Base-by-base conservation (phyloP, 306 rosid genomes). In the Rosa lucieae region DNA sequence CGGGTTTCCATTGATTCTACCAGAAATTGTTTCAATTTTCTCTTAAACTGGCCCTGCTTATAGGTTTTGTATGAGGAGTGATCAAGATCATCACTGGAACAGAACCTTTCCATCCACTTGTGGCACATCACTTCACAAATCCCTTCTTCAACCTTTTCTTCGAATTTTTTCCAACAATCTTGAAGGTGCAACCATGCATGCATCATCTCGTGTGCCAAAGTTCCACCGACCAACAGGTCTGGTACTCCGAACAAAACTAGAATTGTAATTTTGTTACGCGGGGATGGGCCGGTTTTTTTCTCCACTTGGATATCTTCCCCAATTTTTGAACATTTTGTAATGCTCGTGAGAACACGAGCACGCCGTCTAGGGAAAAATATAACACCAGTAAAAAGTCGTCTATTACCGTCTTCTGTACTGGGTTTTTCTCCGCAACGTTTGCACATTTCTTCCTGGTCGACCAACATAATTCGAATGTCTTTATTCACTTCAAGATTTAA, bases 131-230 rank as follows among this genome's bases (percentile, higher is more conserved):
- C 62, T 18, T 20, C 23, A 18, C 62, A 55, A 5, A 55, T 55
- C 15, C 62, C 62, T 55, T 55, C 62, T 55, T 18, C 26, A 55
- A 55, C 8, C 37, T 32, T 32, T 32, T 18, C 26, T 55, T 55
- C 62, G 11, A 55, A 20, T 18, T 55, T 8, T 5, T 1, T 18
- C 18, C 10, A 6, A 17, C 15, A 18, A 55, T 17, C 62, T 55
- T 20, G 8, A 55, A 20, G 62, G 8, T 17, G 15, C 62, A 68
- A 43, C 73, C 73, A 68, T 68, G 52, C 73, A n/a, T 43, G 53
- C 73, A 68, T 43, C 73, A 68, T 43, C 73, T 43, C 52, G 23
- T 68, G 53, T 10, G 73, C 52, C 37, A 68, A 43, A 46, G 1
- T 4, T 5, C 9, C 53, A n/a, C 52, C 35, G 26, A 68, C 42